phyloP scores from a whole-genome alignment of 352 stramenopile genomes.

The Phytophthora agathidicida region DNA sequence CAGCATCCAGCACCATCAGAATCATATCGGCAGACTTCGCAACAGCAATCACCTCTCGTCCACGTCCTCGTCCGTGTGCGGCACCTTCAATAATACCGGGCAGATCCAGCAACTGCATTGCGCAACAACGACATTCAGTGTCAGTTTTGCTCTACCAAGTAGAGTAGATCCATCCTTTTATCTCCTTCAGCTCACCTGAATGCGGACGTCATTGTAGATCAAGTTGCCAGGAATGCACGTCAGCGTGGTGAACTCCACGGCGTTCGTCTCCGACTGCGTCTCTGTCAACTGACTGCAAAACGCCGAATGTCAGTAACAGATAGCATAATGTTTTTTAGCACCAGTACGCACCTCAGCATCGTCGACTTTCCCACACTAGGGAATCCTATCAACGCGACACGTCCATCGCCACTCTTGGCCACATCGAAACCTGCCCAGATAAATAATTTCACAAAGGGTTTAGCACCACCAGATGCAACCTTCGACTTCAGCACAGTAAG shows the following conservation, averaged over 20 bases:
- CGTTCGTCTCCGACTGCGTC: conserved; percentile 96
- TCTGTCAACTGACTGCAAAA: conserved; percentile 93
- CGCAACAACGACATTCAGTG: not conserved
- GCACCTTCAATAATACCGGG: conserved; percentile 99
- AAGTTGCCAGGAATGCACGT: conserved; percentile 98
- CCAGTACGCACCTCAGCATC: conserved; percentile 65
- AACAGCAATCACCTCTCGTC: conserved; percentile 98
- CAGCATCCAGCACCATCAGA: conserved; percentile 99
- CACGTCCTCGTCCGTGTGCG: conserved; percentile 96
- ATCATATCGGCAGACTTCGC: conserved; percentile 99
- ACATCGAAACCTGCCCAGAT: conserved; percentile 92
- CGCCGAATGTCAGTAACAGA: too few species aligned
- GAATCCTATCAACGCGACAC: conserved; percentile 97
- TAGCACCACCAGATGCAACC: not conserved
- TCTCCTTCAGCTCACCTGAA: conserved; percentile 80
- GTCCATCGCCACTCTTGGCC: conserved; percentile 94
- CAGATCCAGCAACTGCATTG: conserved; percentile 95
- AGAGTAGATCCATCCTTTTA: not conserved
- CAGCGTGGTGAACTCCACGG: conserved; percentile 98
- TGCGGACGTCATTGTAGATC: conserved; percentile 96
- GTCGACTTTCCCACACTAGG: conserved; percentile 91
- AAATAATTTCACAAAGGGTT: not conserved
- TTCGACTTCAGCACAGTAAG: not conserved
- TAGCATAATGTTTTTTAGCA: not conserved
- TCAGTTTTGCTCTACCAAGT: not conserved